A percentile compares a stretch with the other conserved stretches of the same genome.
phyloP scores from a whole-genome alignment of 2,329 filamentous ascomycete species.

The Botrytis paeoniae region DNA sequence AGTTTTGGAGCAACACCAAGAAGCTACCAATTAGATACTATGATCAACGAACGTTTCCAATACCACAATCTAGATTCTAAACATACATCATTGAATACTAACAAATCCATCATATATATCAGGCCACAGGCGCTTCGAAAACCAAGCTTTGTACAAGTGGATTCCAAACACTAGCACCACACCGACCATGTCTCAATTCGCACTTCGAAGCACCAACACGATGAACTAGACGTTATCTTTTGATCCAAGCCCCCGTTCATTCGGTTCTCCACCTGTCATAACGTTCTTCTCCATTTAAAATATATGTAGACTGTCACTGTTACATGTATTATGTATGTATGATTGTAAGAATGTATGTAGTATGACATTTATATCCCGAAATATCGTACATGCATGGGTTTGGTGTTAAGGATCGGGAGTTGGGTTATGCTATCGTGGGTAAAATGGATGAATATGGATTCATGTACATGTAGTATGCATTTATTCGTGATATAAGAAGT shows the following conservation, averaged over 20 bases:
- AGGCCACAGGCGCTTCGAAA: neutral
- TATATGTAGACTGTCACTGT: neutral
- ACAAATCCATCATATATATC: neutral
- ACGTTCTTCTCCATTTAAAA: neutral
- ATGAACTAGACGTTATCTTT: neutral
- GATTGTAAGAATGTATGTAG: neutral
- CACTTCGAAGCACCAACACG: neutral
- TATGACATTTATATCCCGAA: neutral
- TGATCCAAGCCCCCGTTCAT: neutral
- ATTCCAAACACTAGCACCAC: neutral
- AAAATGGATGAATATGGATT: neutral
- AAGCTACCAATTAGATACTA: neutral
- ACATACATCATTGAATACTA: neutral
- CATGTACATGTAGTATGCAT: neutral
- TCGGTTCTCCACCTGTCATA: neutral
- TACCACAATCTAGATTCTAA: neutral
- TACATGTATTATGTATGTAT: neutral
- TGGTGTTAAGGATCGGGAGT: neutral
- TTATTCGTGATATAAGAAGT: neutral
- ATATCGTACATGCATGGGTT: neutral
- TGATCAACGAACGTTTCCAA: no score
- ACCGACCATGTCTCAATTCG: neutral
- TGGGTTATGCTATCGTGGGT: neutral
- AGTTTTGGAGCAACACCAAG: neutral
- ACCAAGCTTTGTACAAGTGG: neutral